Conservation (phyloP, 2,329 filamentous ascomycete species). For the Knufia petricola region DNA sequence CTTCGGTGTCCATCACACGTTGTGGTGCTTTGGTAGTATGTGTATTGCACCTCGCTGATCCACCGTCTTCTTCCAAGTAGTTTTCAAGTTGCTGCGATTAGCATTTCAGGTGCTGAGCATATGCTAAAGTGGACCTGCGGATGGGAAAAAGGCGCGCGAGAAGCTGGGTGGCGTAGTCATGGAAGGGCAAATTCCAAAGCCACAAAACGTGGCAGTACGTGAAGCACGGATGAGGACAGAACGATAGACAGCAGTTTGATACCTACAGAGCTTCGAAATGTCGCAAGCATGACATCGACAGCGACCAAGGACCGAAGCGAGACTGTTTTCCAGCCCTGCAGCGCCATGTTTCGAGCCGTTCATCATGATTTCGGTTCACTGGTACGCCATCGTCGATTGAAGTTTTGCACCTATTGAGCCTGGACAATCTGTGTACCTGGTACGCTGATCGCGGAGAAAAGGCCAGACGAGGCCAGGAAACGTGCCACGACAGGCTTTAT, state of each 20-base stretch:
- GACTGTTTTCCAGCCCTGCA: neutral
- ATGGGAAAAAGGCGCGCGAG: too few relatives aligned
- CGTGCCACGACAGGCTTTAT: neutral
- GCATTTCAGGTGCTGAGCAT: neutral
- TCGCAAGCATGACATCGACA: slow-evolving; percentile 1
- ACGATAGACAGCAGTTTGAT: too few relatives aligned
- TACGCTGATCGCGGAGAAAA: neutral
- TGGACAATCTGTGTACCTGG: neutral
- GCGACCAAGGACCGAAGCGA: neutral
- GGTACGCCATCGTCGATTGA: neutral
- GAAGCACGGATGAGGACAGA: too few relatives aligned
- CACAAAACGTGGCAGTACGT: too few relatives aligned
- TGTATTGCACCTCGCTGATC: too few relatives aligned
- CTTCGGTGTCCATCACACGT: neutral
- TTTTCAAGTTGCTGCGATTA: too few relatives aligned
- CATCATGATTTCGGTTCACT: neutral
- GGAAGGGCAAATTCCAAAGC: too few relatives aligned
- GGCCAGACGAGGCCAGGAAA: neutral
- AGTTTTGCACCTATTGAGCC: neutral
- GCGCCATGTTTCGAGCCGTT: neutral
- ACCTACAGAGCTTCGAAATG: too few relatives aligned
- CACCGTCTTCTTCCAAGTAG: too few relatives aligned
- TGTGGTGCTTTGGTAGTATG: neutral
- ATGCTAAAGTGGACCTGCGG: neutral
- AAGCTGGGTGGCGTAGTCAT: too few relatives aligned